These are phyloP conservation scores for Penicillium sclerotiorum DNA, from an alignment of 2,329 filamentous ascomycete species.

Conservation along the genomic window DNA sequence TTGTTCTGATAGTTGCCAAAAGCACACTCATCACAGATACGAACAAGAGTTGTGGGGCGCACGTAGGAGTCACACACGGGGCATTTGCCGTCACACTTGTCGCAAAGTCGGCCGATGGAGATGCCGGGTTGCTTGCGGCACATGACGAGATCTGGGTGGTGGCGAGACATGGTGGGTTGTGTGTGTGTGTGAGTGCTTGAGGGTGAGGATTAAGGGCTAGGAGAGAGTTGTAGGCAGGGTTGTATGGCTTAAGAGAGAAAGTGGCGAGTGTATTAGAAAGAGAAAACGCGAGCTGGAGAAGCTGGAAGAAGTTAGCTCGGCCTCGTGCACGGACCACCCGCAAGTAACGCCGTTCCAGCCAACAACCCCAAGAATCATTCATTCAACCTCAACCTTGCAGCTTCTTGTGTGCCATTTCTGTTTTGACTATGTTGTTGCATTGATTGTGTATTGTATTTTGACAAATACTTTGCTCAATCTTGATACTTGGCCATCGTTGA, in stretches of 20 bases:
- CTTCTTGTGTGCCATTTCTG: too few species aligned
- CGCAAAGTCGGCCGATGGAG: slow-evolving; percentile 96
- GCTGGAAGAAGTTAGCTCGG: slow-evolving; percentile 53
- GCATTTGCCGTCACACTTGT: slow-evolving; percentile 99
- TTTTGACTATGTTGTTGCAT: too few species aligned
- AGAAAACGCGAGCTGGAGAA: slow-evolving; percentile 26
- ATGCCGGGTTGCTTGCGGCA: slow-evolving; percentile 98
- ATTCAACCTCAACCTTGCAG: background rate
- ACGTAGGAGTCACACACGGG: slow-evolving; percentile 99
- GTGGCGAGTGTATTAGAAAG: background rate
- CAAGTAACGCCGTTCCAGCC: background rate
- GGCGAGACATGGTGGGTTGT: slow-evolving; percentile 73
- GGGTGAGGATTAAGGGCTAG: too few species aligned
- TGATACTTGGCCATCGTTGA: too few species aligned
- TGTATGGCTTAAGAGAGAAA: background rate
- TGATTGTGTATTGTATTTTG: too few species aligned
- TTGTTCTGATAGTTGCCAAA: slow-evolving; percentile 99
- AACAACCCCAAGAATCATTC: background rate
- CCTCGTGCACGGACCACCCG: slow-evolving; percentile 32
- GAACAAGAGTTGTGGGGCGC: slow-evolving; percentile 91
- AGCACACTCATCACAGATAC: slow-evolving; percentile 98
- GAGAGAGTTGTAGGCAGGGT: too few species aligned
- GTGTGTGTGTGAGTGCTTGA: background rate
- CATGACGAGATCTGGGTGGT: slow-evolving; percentile 98
- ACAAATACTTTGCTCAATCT: too few species aligned